Evolutionary conservation across 345 rosid species (phyloP).

Genomic region (Brassica carinata): DNA sequence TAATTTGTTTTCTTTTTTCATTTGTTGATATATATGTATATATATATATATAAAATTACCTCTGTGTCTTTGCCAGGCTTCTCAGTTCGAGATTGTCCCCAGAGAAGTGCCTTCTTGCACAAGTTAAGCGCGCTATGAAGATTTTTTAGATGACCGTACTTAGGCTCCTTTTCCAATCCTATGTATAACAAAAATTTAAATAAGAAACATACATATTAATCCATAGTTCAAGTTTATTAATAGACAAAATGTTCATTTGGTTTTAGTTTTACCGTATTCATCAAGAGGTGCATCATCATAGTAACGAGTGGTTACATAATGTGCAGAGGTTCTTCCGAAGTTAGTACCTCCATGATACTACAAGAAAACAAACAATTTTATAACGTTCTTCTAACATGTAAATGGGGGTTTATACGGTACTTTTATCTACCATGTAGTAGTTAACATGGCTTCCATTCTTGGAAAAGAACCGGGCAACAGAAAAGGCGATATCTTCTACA

Average conservation of each 20-base stretch:
- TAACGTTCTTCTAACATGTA: neutral
- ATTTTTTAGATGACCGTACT: conserved; percentile 83
- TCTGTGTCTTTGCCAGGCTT: conserved; percentile 46
- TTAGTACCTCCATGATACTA: conserved; percentile 98
- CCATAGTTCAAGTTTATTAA: too few species aligned
- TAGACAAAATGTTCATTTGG: too few species aligned
- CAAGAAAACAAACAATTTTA: neutral
- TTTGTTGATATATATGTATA: neutral
- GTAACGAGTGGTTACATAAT: conserved; percentile 88
- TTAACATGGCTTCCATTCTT: conserved; percentile 81
- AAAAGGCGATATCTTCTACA: conserved; percentile 77
- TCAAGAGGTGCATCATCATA: conserved; percentile 97
- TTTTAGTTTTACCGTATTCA: conserved; percentile 60
- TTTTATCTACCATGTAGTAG: conserved; percentile 84
- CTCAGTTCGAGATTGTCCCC: conserved; percentile 50
- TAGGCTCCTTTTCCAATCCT: conserved; percentile 74
- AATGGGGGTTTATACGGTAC: neutral
- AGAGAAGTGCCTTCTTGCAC: conserved; percentile 71
- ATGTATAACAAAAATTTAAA: conserved; percentile 6
- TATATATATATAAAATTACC: conserved; percentile 42
- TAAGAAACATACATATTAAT: neutral
- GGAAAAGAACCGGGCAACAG: conserved; percentile 79
- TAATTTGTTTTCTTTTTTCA: conserved; percentile 29
- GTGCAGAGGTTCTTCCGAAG: conserved; percentile 76
- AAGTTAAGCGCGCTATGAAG: conserved; percentile 72